Percentiles rank a stretch among this genome's conserved stretches.
Conservation (phyloP, 306 rosid genomes). For the Rosa chinensis region DNA sequence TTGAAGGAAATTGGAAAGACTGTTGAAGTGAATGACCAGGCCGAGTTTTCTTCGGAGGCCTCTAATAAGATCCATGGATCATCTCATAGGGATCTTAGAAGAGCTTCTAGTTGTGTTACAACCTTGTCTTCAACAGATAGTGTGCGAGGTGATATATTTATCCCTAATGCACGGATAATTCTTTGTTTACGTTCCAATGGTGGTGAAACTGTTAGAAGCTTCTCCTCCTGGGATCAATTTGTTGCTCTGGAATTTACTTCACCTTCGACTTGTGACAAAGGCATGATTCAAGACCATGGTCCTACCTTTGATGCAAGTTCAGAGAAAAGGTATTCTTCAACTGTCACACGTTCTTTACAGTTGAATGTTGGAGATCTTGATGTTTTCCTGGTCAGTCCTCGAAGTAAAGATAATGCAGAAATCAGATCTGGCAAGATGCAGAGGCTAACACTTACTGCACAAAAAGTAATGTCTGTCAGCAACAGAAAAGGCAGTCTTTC, state of each 20-base stretch:
- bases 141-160: conserved; percentile 59
- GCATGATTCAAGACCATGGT: conserved; percentile 30
- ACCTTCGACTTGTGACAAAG: conserved; percentile 38
- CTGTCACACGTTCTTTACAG: conserved; percentile 52
- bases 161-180: conserved; percentile 66
- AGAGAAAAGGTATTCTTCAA: conserved; percentile 50
- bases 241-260: conserved; percentile 75
- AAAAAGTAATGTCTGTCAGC: conserved; percentile 55
- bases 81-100: conserved; percentile 36
- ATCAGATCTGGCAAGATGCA: conserved; percentile 37
- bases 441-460: conserved; percentile 47
- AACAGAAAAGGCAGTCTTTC: conserved; percentile 48
- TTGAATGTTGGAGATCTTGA: conserved; percentile 59
- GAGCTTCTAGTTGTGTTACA: conserved; percentile 42
- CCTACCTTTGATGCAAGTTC: conserved; percentile 45
- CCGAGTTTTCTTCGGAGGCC: conserved; percentile 31
- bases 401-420: conserved; percentile 29
- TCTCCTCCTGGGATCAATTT: conserved; percentile 64
- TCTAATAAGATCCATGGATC: conserved; percentile 37
- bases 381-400: conserved; percentile 51
- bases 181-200: conserved; percentile 76
- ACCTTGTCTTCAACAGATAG: conserved; percentile 52
- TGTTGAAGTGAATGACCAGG: conserved; percentile 38
- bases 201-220: conserved; percentile 35
- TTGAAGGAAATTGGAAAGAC: conserved; percentile 48